Conservation (phyloP, 192 early-diverging fungal species). For the Backusella tarrabulga region DNA sequence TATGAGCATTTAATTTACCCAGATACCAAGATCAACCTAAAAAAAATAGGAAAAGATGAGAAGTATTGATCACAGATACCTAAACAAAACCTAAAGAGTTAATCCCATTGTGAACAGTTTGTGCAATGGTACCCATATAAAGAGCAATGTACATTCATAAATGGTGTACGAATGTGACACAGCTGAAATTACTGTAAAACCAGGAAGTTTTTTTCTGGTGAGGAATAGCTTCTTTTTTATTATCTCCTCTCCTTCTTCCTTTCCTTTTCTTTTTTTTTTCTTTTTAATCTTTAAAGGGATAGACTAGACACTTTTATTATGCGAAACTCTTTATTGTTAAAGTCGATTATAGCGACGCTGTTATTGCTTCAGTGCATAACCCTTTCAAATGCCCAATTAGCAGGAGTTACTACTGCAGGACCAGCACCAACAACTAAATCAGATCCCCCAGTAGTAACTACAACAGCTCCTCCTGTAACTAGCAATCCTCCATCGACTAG, state of each 20-base stretch:
- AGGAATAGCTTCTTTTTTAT: constrained; percentile 6
- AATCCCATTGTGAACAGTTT: not conserved
- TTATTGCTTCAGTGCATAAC: not conserved
- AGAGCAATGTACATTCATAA: not conserved
- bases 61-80: not conserved
- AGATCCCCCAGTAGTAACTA: not conserved
- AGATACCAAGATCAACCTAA: not conserved
- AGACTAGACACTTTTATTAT: not conserved
- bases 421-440: not conserved
- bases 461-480: not conserved
- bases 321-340: not conserved
- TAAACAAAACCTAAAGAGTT: not conserved
- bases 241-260: not conserved
- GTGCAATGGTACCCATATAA: not conserved
- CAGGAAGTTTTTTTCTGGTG: not conserved
- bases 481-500: not conserved
- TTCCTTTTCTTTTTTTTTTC: not conserved
- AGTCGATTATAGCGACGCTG: not conserved
- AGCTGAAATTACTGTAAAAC: not conserved
- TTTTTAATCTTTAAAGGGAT: not conserved
- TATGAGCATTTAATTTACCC: not conserved
- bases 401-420: not conserved
- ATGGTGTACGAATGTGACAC: constrained; percentile 4
- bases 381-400: not conserved
- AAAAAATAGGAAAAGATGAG: not conserved